Evolutionary conservation across 208 protist genomes (phyloP), one percentile per base, ranked within the genome.

Genomic region (Crithidia brevicula): DNA sequence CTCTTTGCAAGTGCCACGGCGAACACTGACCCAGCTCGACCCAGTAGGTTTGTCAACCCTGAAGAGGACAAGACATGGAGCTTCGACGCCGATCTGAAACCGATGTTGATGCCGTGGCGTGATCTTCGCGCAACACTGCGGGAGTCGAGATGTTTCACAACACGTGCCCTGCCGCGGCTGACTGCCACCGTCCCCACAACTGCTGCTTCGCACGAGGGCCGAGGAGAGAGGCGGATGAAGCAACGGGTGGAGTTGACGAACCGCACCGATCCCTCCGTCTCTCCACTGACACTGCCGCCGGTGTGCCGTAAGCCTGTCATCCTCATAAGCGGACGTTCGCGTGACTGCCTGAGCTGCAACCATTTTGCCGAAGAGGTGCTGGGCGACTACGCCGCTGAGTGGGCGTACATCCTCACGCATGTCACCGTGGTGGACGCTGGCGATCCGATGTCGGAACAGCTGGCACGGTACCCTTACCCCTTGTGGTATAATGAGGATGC

Each of bases 361-460:
- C n/a, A 34, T 50, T 64, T 76, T 22, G 36, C 53, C 28, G 25
- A 9, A 7, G 63, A 60, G 22, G 60, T 70, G 28, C 53, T 67
- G 47, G n/a, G 46, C 13, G 23, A 54, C 53, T 76, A 65, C 45
- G 68, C 59, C 20, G 80, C 78, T 9, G 84, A 90, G 62, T 84
- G 82, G 73, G 49, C 61, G 36, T 76, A 77, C 40, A 74, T 90
- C 23, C 73, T 64, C 42, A 67, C 73, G 46, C 69, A 86, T 52
- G 77, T 84, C 47, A 89, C 80, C 16, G 70, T 89, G 45, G 83
- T 89, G 38, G 72, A 74, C 66, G 70, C 69, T 4, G 72, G 80
- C 49, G 65, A 74, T 15, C 67, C 71, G 25, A 67, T 82, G 65
- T 36, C 61, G 47, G 71, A 78, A n/a, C 52, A 72, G 49, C 65